Evolutionary conservation across 345 rosid genomes (phyloP), one percentile per base, ranked within the genome.

Genomic region (Salix dunnii): DNA sequence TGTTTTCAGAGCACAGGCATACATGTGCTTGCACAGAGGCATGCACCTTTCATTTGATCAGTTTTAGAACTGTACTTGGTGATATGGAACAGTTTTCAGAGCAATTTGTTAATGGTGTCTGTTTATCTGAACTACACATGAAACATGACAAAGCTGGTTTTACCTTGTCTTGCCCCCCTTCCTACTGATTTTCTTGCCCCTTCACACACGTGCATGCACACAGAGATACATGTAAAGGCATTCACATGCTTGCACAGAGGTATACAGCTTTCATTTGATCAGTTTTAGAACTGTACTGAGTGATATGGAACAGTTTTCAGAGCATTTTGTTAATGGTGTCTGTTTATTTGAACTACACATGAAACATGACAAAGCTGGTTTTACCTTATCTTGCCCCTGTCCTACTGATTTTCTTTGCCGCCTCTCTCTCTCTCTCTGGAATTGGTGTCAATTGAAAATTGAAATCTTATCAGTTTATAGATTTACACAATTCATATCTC

Each of bases 401-500:
- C 20, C 31, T 25, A 4, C 27, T 3, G 23, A 36, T 76, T 68
- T 40, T 70, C 46, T 43, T 8, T 23, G 63, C 43, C 27, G 21
- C 75, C 51, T 17, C n/a, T n/a, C n/a, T 70, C 13, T 31, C 17
- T 64, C 1, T 14, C 35, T 36, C 33, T 53, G 28, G 27, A 33
- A 12, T 48, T 36, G 51, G 18, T 72, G 38, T 58, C 9, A 25
- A 25, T 55, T 36, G 42, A 53, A 55, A 36, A 28, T 72, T 58
- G 27, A 75, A 49, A 53, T 1, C 69, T 69, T 46, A 12, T 21
- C 46, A 27, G 48, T 20, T 71, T 17, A 68, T 60, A 49, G 3
- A 40, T 53, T 77, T 60, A 25, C 38, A 21, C 65, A 23, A 43
- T 40, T 68, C 63, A 18, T 43, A 12, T 40, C 77, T 81, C 64